A percentile compares a stretch with the other conserved stretches of the same genome.
phyloP scores from a whole-genome alignment of 331 rosid species.

The Quercus tomentella region DNA sequence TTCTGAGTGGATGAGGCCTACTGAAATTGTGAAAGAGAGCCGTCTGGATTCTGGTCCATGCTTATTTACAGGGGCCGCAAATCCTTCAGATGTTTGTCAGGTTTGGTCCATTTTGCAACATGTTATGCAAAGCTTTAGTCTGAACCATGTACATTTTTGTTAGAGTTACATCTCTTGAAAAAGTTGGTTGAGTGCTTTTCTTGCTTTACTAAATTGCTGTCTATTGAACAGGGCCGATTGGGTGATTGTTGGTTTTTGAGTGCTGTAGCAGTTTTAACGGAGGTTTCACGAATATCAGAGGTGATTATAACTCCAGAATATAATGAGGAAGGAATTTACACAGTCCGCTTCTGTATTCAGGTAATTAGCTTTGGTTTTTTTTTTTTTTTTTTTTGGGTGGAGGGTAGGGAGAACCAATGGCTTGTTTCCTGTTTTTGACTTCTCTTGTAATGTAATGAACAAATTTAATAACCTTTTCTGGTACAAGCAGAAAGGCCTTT shows the following conservation, averaged over 20 bases:
- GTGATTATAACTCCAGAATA: slow-evolving; percentile 92
- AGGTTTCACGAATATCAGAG: slow-evolving; percentile 90
- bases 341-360: slow-evolving; percentile 98
- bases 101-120: slow-evolving; percentile 33
- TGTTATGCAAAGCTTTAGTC: slow-evolving; percentile 7
- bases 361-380: slow-evolving; percentile 27
- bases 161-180: neutral
- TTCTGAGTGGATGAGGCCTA: slow-evolving; percentile 89
- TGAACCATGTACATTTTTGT: neutral
- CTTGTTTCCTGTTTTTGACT: neutral
- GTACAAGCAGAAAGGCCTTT: neutral
- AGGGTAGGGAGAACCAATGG: neutral
- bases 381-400: neutral
- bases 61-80: slow-evolving; percentile 76
- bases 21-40: slow-evolving; percentile 63
- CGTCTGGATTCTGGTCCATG: slow-evolving; percentile 55
- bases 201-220: slow-evolving; percentile 16
- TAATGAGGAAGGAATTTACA: slow-evolving; percentile 94
- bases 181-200: neutral
- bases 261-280: slow-evolving; percentile 97
- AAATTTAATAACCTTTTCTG: neutral
- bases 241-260: slow-evolving; percentile 99
- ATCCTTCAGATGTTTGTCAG: slow-evolving; percentile 99
- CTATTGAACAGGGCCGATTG: slow-evolving; percentile 67
- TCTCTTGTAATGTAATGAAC: neutral